phyloP scores from a whole-genome alignment of 2,329 filamentous ascomycete genomes.

The Cryphonectria naterciae region DNA sequence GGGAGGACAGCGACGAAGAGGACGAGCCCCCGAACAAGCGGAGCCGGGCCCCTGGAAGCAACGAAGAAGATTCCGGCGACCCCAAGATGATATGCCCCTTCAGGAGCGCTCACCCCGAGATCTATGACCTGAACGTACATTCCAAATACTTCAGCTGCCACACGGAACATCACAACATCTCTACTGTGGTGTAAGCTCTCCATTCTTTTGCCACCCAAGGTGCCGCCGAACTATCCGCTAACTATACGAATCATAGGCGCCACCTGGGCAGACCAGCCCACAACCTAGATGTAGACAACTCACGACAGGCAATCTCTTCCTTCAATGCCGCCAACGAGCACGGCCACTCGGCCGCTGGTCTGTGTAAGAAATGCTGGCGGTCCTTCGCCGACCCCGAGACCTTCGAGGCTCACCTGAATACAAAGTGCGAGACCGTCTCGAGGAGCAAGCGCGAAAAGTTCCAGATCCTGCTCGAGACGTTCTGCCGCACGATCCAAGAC shows the following conservation, averaged over 20 bases:
- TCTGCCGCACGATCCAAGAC: conserved; percentile 16
- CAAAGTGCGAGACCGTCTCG: conserved; percentile 26
- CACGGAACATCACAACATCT: conserved; percentile 39
- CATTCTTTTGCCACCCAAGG: not conserved
- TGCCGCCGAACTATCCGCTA: not conserved
- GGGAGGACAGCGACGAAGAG: conserved; percentile 24
- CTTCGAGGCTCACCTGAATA: conserved; percentile 36
- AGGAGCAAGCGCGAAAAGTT: conserved; percentile 29
- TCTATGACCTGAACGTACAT: conserved; percentile 33
- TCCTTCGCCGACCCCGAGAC: conserved; percentile 33
- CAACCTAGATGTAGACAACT: conserved; percentile 34
- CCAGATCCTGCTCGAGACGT: conserved; percentile 22
- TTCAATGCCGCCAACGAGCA: conserved; percentile 35
- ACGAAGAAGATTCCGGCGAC: conserved; percentile 33
- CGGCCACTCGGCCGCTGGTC: conserved; percentile 36
- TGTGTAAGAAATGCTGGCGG: conserved; percentile 41
- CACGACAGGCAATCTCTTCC: conserved; percentile 35
- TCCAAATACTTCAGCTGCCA: conserved; percentile 40
- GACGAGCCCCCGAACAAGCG: conserved; percentile 29
- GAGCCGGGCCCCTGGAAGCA: conserved; percentile 28
- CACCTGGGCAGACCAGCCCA: conserved; percentile 40
- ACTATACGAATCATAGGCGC: conserved; percentile 32
- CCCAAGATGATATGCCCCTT: conserved; percentile 35
- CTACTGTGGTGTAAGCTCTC: conserved; percentile 39
- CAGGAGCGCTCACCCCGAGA: conserved; percentile 30